Conservation (phyloP, 352 stramenopile genomes). For the Saprolegnia parasitica region DNA sequence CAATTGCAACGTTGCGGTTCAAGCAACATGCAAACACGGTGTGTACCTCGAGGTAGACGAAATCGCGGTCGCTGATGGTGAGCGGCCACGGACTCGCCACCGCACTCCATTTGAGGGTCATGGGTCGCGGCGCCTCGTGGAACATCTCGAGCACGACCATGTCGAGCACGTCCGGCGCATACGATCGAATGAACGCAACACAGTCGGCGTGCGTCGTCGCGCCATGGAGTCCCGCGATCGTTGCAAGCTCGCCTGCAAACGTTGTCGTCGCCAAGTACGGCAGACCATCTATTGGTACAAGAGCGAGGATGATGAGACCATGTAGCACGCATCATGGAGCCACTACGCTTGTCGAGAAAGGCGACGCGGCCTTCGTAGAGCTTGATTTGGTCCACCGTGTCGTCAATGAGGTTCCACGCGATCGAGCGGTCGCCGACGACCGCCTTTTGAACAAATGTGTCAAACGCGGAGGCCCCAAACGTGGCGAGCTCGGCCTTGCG, state of each 20-base stretch:
- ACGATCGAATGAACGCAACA: background rate
- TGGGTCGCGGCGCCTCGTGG: background rate
- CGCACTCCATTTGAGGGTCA: conserved; percentile 3
- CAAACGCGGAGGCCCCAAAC: background rate
- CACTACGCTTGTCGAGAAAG: background rate
- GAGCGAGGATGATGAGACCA: background rate
- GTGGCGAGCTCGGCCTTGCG: background rate
- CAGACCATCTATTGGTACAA: background rate
- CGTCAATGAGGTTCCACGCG: background rate
- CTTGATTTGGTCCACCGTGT: background rate
- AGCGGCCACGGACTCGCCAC: background rate
- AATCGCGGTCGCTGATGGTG: background rate
- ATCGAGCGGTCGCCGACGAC: background rate
- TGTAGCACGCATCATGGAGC: background rate
- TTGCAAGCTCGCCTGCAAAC: background rate
- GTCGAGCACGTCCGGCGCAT: conserved; percentile 1
- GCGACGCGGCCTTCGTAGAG: conserved; percentile 2
- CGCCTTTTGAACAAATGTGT: background rate
- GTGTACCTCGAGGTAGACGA: conserved; percentile 4
- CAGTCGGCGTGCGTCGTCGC: background rate
- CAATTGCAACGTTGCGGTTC: background rate
- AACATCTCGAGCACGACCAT: conserved; percentile 12
- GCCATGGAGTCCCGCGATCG: background rate
- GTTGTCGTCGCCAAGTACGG: conserved; percentile 13
- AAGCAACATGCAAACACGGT: background rate